Base-by-base conservation (phyloP, 345 rosid species). In the Gossypium thurberi region DNA sequence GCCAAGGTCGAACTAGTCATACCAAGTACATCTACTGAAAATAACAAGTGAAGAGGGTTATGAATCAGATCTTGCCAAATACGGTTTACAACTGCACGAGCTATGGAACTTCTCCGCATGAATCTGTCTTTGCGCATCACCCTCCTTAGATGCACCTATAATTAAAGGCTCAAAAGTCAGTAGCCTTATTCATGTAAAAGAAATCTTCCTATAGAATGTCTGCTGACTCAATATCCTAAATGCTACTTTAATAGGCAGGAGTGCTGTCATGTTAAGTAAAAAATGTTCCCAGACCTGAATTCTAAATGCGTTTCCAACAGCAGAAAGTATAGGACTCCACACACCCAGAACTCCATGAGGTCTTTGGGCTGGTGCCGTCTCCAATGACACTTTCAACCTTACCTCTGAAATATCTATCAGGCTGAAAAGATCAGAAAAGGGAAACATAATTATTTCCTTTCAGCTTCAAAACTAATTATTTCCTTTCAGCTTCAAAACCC, bases 1-100 rank as follows among this genome's bases (percentile, higher is more conserved):
- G 99, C 89, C 89, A 95, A 70, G 60, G 99, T 92, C 58, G 98
- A 95, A 86, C 99, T 92, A 74, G 99, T 89, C 99, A 95, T 92
- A 23, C 99, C 99, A 81, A 95, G 91, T 58, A 95, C 97, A 84
- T 95, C 97, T 21, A 95, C 90, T 55, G 99, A 95, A 86, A 92
- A 92, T 72, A 95, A 75, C 75, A 95, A 81, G 81, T 92, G 98
- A 63, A 95, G 77, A 63, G 99, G 99, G 84, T 95, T 95, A 87
- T 95, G 99, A 75, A 95, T 91, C 78, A 95, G 78, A 73, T 95
- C 99, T 82, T 96, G 88, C 94, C 93, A 90, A 74, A 95, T 84
- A 53, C 98, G 99, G 75, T 87, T 87, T 78, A 84, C 82, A 40
- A 92, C 79, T 77, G 98, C 98, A 81, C 98, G 91, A 78, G 82